These are phyloP conservation scores for Cicer chorassanicum DNA, from an alignment of 306 rosid species.

Conservation along the genomic window DNA sequence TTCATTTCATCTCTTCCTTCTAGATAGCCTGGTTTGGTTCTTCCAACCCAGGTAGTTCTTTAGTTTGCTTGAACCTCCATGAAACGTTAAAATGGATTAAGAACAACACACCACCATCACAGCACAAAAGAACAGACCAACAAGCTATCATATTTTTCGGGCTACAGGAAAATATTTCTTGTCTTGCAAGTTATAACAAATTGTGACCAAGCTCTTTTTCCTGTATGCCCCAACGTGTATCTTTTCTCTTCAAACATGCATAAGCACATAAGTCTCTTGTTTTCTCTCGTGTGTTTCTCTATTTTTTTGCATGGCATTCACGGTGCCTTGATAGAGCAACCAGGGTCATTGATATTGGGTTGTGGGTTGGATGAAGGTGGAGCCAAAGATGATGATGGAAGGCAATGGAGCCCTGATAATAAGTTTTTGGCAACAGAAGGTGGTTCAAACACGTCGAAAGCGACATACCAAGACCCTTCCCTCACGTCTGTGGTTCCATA, in stretches of 20 bases:
- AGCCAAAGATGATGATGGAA: conserved; percentile 51
- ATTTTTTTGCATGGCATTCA: conserved; percentile 42
- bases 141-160: conserved; percentile 32
- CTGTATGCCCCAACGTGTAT: conserved; percentile 46
- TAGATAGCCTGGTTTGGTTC: conserved; percentile 51
- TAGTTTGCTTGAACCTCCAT: conserved; percentile 40
- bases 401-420: conserved; percentile 56
- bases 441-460: conserved; percentile 45
- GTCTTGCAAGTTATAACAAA: neutral
- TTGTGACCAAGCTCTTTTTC: conserved; percentile 38
- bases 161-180: conserved; percentile 49
- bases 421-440: conserved; percentile 39
- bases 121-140: neutral
- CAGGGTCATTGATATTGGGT: conserved; percentile 47
- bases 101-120: neutral
- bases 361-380: conserved; percentile 47
- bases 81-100: conserved; percentile 24
- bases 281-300: conserved; percentile 34
- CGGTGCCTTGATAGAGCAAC: conserved; percentile 29
- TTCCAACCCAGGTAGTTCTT: conserved; percentile 52
- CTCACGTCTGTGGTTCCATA: conserved; percentile 53
- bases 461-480: conserved; percentile 61
- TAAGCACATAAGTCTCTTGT: conserved; percentile 4
- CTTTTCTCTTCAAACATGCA: conserved; percentile 39
- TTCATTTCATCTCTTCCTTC: conserved; percentile 13